These are phyloP conservation scores for Beauveria sp. DNA, from an alignment of 2,329 filamentous ascomycete species.

Conservation along the genomic window DNA sequence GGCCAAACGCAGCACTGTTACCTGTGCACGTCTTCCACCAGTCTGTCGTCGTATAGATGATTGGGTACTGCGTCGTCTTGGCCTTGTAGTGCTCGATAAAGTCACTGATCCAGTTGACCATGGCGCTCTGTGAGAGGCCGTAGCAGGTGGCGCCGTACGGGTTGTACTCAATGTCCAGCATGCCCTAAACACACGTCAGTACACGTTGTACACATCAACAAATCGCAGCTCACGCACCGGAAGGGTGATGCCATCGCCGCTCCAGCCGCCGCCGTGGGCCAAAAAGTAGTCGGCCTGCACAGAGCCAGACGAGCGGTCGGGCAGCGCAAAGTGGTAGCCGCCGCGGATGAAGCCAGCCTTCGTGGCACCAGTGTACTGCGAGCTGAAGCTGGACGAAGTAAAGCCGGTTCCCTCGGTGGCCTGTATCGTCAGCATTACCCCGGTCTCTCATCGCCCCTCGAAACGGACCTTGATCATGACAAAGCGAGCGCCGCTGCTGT, in stretches of 20 bases:
- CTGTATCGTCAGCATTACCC: constrained; percentile 20
- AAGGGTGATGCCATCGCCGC: constrained; percentile 43
- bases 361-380: constrained; percentile 42
- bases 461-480: constrained; percentile 35
- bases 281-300: constrained; percentile 45
- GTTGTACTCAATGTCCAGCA: constrained; percentile 46
- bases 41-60: constrained; percentile 44
- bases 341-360: constrained; percentile 45
- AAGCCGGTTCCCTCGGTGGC: constrained; percentile 45
- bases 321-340: constrained; percentile 49
- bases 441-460: not conserved
- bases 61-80: constrained; percentile 38
- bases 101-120: constrained; percentile 45
- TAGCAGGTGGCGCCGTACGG: constrained; percentile 34
- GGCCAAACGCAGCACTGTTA: constrained; percentile 36
- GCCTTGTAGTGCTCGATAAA: constrained; percentile 44
- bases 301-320: constrained; percentile 33
- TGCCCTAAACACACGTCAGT: constrained; percentile 25
- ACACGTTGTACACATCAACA: not conserved
- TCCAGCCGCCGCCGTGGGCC: constrained; percentile 46
- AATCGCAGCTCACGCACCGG: constrained; percentile 21
- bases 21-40: constrained; percentile 50
- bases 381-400: constrained; percentile 36
- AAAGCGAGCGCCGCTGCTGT: constrained; percentile 32
- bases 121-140: constrained; percentile 35